phyloP scores from a whole-genome alignment of 192 early-diverging fungal genomes.

The Gaertneriomyces sp. region DNA sequence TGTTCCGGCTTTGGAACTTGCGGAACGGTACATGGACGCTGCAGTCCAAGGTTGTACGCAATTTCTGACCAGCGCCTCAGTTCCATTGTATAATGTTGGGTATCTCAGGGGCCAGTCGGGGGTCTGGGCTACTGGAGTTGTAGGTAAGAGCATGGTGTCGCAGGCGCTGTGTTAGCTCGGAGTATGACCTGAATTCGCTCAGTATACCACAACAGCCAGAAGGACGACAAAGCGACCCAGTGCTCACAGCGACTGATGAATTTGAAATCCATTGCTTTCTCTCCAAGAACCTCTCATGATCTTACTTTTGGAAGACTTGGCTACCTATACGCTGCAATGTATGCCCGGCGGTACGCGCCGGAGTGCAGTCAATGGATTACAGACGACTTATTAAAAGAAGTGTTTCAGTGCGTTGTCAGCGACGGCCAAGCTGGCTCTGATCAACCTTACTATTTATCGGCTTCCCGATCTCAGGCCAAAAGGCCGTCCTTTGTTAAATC shows the following conservation, averaged over 20 bases:
- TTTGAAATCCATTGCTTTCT: constrained; percentile 5
- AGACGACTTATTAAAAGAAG: constrained; percentile 1
- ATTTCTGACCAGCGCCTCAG: neutral
- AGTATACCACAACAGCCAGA: constrained; percentile 4
- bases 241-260: neutral
- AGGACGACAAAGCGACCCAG: neutral
- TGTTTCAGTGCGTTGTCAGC: constrained; percentile 2
- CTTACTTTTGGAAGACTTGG: constrained; percentile 6
- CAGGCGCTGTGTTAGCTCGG: neutral
- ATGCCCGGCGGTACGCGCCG: constrained; percentile 1
- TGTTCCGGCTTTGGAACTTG: neutral
- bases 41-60: constrained; percentile 2
- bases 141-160: constrained; percentile 4
- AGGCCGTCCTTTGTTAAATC: neutral
- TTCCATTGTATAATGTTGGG: constrained; percentile 1
- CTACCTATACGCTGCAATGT: constrained; percentile 20
- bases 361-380: neutral
- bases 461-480: neutral
- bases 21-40: constrained; percentile 19
- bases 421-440: constrained; percentile 13
- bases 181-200: neutral
- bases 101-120: constrained; percentile 16
- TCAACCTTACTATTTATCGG: constrained; percentile 1
- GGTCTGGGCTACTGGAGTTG: constrained; percentile 21
- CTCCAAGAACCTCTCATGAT: constrained; percentile 1